A percentile compares a stretch with the other conserved stretches of the same genome.
Conservation (phyloP, 2,329 filamentous ascomycete species). For the Ustilaginoidea virens region DNA sequence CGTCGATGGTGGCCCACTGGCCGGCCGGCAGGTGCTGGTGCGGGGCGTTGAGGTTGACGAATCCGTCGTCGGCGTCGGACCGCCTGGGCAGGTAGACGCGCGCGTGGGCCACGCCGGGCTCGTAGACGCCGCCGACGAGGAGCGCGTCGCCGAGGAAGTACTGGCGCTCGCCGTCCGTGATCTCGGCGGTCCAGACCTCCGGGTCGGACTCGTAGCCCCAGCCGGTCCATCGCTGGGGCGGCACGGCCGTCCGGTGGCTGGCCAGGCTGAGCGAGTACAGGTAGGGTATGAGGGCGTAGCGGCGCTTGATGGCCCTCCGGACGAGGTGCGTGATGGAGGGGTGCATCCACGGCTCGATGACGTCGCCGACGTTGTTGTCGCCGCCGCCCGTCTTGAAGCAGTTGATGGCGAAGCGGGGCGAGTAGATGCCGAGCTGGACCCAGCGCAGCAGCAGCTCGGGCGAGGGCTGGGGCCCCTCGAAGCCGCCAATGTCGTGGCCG, state of each 20-base stretch:
- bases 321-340: constrained; percentile 48
- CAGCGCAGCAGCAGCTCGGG: constrained; percentile 58
- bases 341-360: constrained; percentile 70
- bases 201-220: constrained; percentile 56
- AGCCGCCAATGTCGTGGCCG: constrained; percentile 62
- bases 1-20: constrained; percentile 23
- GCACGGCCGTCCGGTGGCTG: constrained; percentile 43
- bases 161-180: constrained; percentile 53
- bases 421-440: constrained; percentile 57
- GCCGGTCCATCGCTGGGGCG: constrained; percentile 57
- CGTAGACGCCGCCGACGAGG: constrained; percentile 52
- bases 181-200: constrained; percentile 42
- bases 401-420: constrained; percentile 59
- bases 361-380: constrained; percentile 52
- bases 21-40: constrained; percentile 37
- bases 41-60: constrained; percentile 45
- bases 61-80: constrained; percentile 33
- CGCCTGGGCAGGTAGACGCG: constrained; percentile 44
- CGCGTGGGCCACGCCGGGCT: constrained; percentile 34
- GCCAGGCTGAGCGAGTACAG: constrained; percentile 50
- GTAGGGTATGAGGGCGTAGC: constrained; percentile 59
- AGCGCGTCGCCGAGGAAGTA: constrained; percentile 58
- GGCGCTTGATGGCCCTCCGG: constrained; percentile 49
- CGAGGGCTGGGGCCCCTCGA: constrained; percentile 56
- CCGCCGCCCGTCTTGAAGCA: constrained; percentile 52